Conservation (phyloP, 163 green algal genomes). For the Prototheca wickerhamii region DNA sequence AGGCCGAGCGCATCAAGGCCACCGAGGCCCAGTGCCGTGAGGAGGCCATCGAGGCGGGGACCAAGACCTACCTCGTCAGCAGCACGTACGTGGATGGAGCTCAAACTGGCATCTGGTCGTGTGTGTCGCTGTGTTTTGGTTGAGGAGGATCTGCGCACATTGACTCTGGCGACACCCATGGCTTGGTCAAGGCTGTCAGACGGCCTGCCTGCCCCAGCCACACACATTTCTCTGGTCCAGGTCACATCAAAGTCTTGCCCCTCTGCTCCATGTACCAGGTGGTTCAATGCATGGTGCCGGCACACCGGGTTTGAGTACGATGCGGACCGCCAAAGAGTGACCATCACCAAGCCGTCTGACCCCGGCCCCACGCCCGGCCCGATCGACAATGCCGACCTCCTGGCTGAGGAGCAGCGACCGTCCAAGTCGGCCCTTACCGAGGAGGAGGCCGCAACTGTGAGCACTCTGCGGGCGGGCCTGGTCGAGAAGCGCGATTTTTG, state of each 20-base stretch:
- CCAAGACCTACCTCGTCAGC: constrained; percentile 15
- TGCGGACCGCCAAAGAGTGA: background rate
- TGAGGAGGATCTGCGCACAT: no score
- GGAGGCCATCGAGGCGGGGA: background rate
- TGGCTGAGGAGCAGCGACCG: constrained; percentile 8
- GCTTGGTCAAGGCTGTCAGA: no score
- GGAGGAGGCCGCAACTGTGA: constrained; percentile 5
- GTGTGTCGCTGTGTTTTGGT: no score
- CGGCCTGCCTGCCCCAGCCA: no score
- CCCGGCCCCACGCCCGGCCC: constrained; percentile 13
- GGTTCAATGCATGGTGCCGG: constrained; percentile 26
- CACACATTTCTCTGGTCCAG: no score
- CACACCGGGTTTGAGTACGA: constrained; percentile 18
- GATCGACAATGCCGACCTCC: constrained; percentile 25
- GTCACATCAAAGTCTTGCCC: background rate
- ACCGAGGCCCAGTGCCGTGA: constrained; percentile 4
- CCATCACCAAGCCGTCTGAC: background rate
- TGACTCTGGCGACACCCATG: no score
- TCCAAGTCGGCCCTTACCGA: background rate
- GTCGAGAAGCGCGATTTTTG: constrained; percentile 22
- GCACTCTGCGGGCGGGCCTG: constrained; percentile 3
- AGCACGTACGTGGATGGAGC: constrained; percentile 11
- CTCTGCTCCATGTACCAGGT: constrained; percentile 2
- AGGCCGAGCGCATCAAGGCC: constrained; percentile 13
- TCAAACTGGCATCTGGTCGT: no score